Evolutionary conservation across 2,329 filamentous ascomycete species (phyloP), one percentile per base, ranked within the genome.

Genomic region (Sporothrix euskadiensis): DNA sequence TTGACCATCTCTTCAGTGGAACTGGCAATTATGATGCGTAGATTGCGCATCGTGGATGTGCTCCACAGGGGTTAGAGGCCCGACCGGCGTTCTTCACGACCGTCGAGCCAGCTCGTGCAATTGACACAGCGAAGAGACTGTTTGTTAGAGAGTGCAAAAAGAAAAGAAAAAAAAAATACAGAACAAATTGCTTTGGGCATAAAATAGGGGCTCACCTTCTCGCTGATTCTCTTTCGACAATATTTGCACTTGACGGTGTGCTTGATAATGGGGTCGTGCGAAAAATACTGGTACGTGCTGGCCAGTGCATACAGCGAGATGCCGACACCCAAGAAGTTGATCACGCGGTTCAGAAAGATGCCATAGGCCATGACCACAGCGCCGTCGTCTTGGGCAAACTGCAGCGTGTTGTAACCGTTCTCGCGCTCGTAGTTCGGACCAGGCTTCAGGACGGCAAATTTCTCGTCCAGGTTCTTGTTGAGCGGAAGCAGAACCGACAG

Each of bases 351-450:
- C 68, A 92, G 76, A 75, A 92, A 93, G 0, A 76, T 56, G 30
- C 91, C 91, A 76, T 92, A 93, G 0, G 91, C 90, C 83, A 93
- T 85, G 26, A 93, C 87, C 0, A 93, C 87, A 1, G 91, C 91
- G 1, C 91, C 91, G 76, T 94, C 91, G 4, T 88, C 86, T 74
- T 90, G 85, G 1, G 91, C 92, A 78, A 91, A 89, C 59, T 88
- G 83, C 7, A 92, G 83, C 1, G 92, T 94, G 77, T 91, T 93
- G 81, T 94, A 94, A 2, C 89, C 89, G 22, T 81, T 80, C 4
- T 84, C 81, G 1, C 82, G 78, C 35, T 83, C 82, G 76, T 85
- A 89, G 73, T 87, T 84, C 2, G 88, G 86, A 0, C 91, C 91
- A 0, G 83, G 78, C 52, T 83, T 85, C 39, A 93, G 81, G 7